These are phyloP conservation scores for Xylaria venustula DNA, from an alignment of 495 filamentous ascomycete genomes.

Conservation along the genomic window DNA sequence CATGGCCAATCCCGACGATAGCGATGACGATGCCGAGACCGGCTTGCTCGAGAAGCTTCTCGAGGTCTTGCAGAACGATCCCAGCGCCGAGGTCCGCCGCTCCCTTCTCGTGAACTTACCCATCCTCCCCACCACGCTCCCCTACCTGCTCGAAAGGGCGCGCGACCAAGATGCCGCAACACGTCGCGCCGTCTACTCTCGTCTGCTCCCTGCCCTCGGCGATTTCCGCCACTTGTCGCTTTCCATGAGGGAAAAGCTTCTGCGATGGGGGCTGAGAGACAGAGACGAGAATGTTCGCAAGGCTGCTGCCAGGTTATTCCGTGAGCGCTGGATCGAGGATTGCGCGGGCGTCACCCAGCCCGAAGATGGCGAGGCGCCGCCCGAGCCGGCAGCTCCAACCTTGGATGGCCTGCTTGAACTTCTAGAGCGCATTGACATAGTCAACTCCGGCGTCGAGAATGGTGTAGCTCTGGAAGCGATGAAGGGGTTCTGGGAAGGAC, in stretches of 20 bases:
- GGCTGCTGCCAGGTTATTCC: conserved; percentile 85
- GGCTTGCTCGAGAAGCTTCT: conserved; percentile 79
- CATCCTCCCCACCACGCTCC: conserved; percentile 75
- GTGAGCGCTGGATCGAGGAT: conserved; percentile 94
- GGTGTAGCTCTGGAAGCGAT: conserved; percentile 91
- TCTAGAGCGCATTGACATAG: conserved; percentile 88
- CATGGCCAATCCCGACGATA: conserved; percentile 67
- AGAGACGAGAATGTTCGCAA: conserved; percentile 93
- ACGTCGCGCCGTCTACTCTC: conserved; percentile 81
- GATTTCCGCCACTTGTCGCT: conserved; percentile 95
- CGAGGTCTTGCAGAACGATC: conserved; percentile 90
- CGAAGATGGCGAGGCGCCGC: conserved; percentile 44
- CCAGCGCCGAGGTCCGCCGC: conserved; percentile 87
- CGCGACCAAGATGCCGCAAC: conserved; percentile 83
- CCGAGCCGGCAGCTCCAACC: conserved; percentile 59
- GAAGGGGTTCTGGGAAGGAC: conserved; percentile 92
- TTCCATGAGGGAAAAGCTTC: conserved; percentile 92
- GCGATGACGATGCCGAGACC: conserved; percentile 53
- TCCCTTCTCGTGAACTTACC: conserved; percentile 86
- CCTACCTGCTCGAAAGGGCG: conserved; percentile 86
- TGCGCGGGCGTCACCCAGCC: conserved; percentile 65
- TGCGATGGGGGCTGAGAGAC: conserved; percentile 93
- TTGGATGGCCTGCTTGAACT: conserved; percentile 81
- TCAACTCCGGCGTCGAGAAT: conserved; percentile 84
- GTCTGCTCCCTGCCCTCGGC: conserved; percentile 81